These are phyloP conservation scores for Didymella exigua DNA, from an alignment of 2,329 filamentous ascomycete genomes.

Conservation along the genomic window DNA sequence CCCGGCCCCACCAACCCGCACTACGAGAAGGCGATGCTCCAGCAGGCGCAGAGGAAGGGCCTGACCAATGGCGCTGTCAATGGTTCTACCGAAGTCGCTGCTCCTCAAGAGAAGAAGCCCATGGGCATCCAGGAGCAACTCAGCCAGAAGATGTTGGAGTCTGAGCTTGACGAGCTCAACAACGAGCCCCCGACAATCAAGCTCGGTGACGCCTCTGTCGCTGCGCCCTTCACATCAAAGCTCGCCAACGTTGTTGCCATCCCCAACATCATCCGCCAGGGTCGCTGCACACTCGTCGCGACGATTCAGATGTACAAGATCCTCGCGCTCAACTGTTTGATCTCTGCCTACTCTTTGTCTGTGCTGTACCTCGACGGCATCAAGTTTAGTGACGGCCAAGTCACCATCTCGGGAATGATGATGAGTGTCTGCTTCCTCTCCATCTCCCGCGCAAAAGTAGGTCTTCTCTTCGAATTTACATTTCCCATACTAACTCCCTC, in stretches of 20 bases:
- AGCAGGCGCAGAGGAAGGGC: slow-evolving; percentile 81
- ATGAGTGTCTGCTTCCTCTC: slow-evolving; percentile 99
- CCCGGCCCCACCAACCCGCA: slow-evolving; percentile 91
- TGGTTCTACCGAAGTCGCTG: slow-evolving; percentile 30
- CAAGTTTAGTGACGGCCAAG: slow-evolving; percentile 98
- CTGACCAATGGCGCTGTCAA: slow-evolving; percentile 53
- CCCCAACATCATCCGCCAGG: slow-evolving; percentile 97
- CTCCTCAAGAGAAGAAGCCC: slow-evolving; percentile 54
- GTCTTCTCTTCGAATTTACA: slow-evolving; percentile 15
- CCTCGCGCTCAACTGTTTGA: slow-evolving; percentile 93
- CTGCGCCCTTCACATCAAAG: slow-evolving; percentile 97
- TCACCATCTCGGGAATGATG: slow-evolving; percentile 98
- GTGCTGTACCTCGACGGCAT: slow-evolving; percentile 97
- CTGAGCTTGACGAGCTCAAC: slow-evolving; percentile 73
- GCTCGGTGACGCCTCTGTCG: slow-evolving; percentile 94
- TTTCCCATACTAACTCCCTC: slow-evolving; percentile 32
- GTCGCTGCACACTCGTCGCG: slow-evolving; percentile 93
- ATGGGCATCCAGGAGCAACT: slow-evolving; percentile 84
- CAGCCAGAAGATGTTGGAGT: slow-evolving; percentile 82
- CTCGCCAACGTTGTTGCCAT: slow-evolving; percentile 95
- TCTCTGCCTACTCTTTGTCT: slow-evolving; percentile 95
- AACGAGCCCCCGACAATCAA: slow-evolving; percentile 95
- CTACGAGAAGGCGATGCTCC: slow-evolving; percentile 87
- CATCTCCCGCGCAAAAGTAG: slow-evolving; percentile 89
- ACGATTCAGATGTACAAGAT: slow-evolving; percentile 99